These are phyloP conservation scores for Mycena polygramma DNA, from an alignment of 768 basidiomycete genomes.

Conservation along the genomic window DNA sequence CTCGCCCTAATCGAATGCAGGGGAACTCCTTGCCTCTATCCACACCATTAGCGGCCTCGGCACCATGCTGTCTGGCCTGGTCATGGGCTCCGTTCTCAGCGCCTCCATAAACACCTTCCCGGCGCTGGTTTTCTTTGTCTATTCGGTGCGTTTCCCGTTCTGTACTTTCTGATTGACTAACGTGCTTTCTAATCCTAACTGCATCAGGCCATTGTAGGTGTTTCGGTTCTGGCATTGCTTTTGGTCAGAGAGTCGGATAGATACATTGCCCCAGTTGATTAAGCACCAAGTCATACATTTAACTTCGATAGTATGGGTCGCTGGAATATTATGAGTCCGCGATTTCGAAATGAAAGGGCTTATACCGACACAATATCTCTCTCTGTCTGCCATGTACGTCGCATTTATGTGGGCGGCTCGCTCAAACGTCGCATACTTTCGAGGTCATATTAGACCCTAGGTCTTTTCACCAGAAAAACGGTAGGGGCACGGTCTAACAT, in stretches of 20 bases:
- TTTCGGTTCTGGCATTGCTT: conserved; percentile 19
- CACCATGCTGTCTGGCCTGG: conserved; percentile 7
- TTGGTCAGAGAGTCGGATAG: conserved; percentile 16
- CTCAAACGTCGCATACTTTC: too few relatives aligned
- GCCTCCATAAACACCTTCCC: conserved; percentile 17
- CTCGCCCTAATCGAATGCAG: neutral
- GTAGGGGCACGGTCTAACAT: too few relatives aligned
- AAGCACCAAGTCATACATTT: too few relatives aligned
- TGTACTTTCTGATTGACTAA: neutral
- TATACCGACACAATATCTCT: too few relatives aligned
- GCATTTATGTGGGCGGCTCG: too few relatives aligned
- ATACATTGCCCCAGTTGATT: neutral
- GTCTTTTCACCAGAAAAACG: too few relatives aligned
- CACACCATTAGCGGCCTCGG: conserved; percentile 12
- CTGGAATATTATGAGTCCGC: too few relatives aligned
- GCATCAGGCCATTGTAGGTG: neutral
- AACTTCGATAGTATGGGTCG: too few relatives aligned
- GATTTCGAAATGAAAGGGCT: too few relatives aligned
- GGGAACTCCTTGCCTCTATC: conserved; percentile 9
- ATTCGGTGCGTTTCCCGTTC: neutral
- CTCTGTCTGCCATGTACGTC: too few relatives aligned
- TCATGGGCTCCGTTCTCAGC: conserved; percentile 17
- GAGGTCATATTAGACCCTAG: too few relatives aligned
- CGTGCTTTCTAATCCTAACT: neutral
- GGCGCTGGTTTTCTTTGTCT: conserved; percentile 17